Evolutionary conservation across 352 stramenopile genomes (phyloP).

Genomic region (Globisporangium abappressorium): DNA sequence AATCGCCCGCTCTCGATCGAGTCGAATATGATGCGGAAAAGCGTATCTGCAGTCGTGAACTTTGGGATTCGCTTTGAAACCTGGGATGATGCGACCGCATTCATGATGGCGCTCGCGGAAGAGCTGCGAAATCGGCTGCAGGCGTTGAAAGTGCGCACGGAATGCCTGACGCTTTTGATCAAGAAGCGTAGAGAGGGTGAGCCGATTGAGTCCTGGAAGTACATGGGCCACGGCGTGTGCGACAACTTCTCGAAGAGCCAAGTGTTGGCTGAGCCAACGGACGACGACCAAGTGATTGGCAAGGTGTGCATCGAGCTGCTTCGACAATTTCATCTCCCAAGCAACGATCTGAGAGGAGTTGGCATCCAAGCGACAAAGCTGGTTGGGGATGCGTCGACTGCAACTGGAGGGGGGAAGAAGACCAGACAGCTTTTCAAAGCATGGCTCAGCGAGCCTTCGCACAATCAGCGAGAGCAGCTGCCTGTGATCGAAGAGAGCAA

Average conservation of each 20-base stretch:
- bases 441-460: slow-evolving; percentile 42
- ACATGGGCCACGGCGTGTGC: slow-evolving; percentile 84
- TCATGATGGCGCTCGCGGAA: slow-evolving; percentile 74
- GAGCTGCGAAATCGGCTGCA: slow-evolving; percentile 69
- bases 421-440: slow-evolving; percentile 43
- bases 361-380: slow-evolving; percentile 81
- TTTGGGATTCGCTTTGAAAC: slow-evolving; percentile 90
- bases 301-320: slow-evolving; percentile 58
- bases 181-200: slow-evolving; percentile 75
- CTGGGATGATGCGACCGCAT: slow-evolving; percentile 69
- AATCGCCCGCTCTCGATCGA: slow-evolving; percentile 63
- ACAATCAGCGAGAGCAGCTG: neutral
- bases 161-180: slow-evolving; percentile 77
- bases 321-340: slow-evolving; percentile 52
- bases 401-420: slow-evolving; percentile 10
- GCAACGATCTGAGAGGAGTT: slow-evolving; percentile 64
- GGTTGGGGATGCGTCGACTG: slow-evolving; percentile 16
- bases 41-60: slow-evolving; percentile 90
- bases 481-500: slow-evolving; percentile 1
- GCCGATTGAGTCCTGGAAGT: slow-evolving; percentile 78
- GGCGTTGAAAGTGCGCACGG: slow-evolving; percentile 50
- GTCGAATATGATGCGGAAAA: slow-evolving; percentile 77
- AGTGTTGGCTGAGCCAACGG: slow-evolving; percentile 48
- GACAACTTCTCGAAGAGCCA: slow-evolving; percentile 85
- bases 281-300: slow-evolving; percentile 51